phyloP scores from a whole-genome alignment of 78 protist species.

The Polysphondylium violaceum region DNA sequence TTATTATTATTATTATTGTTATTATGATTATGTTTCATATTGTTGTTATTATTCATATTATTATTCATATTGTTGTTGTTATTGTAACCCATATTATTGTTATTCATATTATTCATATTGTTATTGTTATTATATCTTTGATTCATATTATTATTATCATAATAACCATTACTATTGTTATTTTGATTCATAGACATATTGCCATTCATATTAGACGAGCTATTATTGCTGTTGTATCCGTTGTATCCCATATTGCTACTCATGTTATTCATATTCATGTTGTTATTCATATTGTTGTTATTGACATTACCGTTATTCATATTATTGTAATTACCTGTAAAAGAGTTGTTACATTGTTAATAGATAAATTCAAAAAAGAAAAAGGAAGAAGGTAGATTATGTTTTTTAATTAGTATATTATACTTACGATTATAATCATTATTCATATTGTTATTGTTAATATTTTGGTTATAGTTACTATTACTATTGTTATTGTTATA shows the following conservation, averaged over 20 bases:
- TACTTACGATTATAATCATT: not conserved
- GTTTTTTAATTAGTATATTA: not conserved
- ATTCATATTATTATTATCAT: not conserved
- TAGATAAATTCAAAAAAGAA: not conserved
- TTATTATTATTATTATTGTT: not conserved
- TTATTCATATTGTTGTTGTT: conserved; percentile 5
- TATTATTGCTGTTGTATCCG: not conserved
- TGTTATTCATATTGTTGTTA: conserved; percentile 1
- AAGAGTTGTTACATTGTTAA: not conserved
- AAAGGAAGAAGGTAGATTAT: not conserved
- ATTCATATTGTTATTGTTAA: not conserved
- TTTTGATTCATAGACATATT: conserved; percentile 2
- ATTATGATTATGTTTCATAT: not conserved
- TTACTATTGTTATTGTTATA: not conserved
- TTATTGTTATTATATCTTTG: not conserved
- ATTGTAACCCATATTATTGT: not conserved
- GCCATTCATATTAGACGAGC: too few relatives aligned
- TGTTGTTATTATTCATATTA: not conserved
- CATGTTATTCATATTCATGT: not conserved
- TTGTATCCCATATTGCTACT: not conserved
- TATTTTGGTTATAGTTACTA: not conserved
- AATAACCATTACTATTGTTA: not conserved
- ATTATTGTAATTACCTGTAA: conserved; percentile 24
- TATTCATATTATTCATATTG: conserved; percentile 2
- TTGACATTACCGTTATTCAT: conserved; percentile 3